Base-by-base conservation (phyloP, 1,139 yeast genomes). In the Kodamaea plutei region DNA sequence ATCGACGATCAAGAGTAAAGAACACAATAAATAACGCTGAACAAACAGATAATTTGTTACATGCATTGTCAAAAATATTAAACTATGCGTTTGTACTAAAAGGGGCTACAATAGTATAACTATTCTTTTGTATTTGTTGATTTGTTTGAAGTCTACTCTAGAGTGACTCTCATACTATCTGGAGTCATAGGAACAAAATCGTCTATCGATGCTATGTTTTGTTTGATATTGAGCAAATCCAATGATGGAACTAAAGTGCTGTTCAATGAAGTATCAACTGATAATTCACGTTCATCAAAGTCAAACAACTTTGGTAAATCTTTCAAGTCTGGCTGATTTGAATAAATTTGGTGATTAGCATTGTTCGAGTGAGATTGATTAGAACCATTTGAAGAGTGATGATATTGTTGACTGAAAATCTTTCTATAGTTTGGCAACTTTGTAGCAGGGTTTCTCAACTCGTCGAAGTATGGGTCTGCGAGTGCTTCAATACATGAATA, bases 391-490 rank as follows among this genome's bases (percentile, higher is more conserved):
- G 43, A 31, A 19, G 38, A 36, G 29, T 54, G 48, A 37, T 55
- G 56, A 37, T 56, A 56, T 39, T 64, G 69, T 44, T 64, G 69
- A 37, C 63, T 56, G 45, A 68, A 67, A 28, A 68, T 54, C 48
- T 68, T 68, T 39, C 74, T 56, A 50, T 66, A 68, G 48, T 68
- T 67, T 19, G 85, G 84, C 40, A 79, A 62, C 47, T 60, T 63
- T 8, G 81, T 73, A 26, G 56, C 54, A 29, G 72, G 69, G 34
- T 65, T 67, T 44, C 84, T 71, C 45, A 85, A 69, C 54, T 83
- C 91, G 54, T 84, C 82, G 57, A 87, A 85, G 62, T 83, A 84
- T 9, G 76, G 76, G 52, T 82, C 82, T 29, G 75, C 63, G 58
- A 85, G 60, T 2, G 84, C 82, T 43, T 81, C 77, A 31, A 79